These are phyloP conservation scores for Dittrichia graveolens DNA, from an alignment of 129 eudicot species.

Conservation along the genomic window DNA sequence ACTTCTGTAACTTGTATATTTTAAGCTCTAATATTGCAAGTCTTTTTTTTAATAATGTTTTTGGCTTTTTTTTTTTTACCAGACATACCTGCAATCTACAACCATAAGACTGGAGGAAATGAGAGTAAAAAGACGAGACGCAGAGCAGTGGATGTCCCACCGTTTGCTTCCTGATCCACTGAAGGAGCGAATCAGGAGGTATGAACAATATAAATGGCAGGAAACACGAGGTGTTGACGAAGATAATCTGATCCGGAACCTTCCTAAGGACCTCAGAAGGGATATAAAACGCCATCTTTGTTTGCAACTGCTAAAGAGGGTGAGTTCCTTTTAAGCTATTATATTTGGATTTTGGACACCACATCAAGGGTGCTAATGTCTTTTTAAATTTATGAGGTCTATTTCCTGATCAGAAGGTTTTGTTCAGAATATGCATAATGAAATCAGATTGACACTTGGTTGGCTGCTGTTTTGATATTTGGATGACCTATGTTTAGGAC, in stretches of 20 bases:
- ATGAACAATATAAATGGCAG: constrained; percentile 97
- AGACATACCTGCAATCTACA: constrained; percentile 94
- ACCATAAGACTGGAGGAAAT: constrained; percentile 90
- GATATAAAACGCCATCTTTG: constrained; percentile 98
- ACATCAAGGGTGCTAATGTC: too few species aligned
- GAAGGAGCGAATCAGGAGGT: constrained; percentile 90
- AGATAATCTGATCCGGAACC: constrained; percentile 73
- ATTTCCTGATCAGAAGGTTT: too few species aligned
- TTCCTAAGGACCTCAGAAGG: constrained; percentile 96
- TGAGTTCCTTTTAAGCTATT: constrained; percentile 37
- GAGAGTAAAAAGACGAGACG: constrained; percentile 95
- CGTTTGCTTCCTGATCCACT: constrained; percentile 80
- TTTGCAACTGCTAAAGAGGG: constrained; percentile 79
- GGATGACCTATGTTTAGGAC: too few species aligned
- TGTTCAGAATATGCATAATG: too few species aligned
- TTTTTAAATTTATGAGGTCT: too few species aligned
- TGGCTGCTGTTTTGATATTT: too few species aligned
- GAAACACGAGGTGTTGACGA: constrained; percentile 99
- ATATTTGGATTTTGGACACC: too few species aligned
- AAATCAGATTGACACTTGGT: too few species aligned
- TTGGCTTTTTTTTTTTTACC: constrained; percentile 14
- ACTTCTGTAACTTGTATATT: not conserved
- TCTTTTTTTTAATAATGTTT: not conserved
- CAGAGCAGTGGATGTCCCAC: constrained; percentile 99
- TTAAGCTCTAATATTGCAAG: not conserved